Base-by-base conservation (phyloP, 2,329 filamentous ascomycete genomes). In the Leptographium radiaticola region DNA sequence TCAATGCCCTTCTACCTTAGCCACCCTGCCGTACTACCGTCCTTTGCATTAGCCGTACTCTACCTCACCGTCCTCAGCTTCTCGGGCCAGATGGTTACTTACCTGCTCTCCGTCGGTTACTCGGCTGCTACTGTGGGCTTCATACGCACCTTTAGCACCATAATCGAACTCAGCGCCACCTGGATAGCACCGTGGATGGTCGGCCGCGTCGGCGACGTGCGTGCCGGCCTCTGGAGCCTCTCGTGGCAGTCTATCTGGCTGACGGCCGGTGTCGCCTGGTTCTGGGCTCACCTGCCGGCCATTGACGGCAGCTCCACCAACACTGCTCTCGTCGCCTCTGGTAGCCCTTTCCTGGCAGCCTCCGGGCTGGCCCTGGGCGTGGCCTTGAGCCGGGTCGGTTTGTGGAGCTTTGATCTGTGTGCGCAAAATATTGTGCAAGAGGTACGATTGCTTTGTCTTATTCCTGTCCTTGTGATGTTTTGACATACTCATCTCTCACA, bases 221-320 rank as follows among this genome's bases (percentile, higher is more conserved):
- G 86, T n/a, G 74, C 77, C 0, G 86, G 85, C 0, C 71, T 89
- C 4, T 89, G 86, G 86, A 81, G 80, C 57, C 63, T 84, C 11
- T 81, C 76, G 53, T 86, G 81, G 77, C 84, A 89, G 62, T 70
- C 84, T n/a, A 54, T 70, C 3, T 81, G 75, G 59, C 67, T 83
- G 6, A 69, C 68, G 1, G 68, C 64, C 0, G 77, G 71, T 0
- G 64, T 74, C 4, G 59, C 62, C 2, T 63, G 71, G 18, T 78
- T 77, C 59, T 70, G 70, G 51, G 62, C 58, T 2, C 59, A 16
- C 15, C n/a, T 42, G 39, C 39, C 39, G 39, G 39, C 39, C 7
- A 3, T 4, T n/a, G 45, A 10, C 6, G 33, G 30, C 10, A 13
- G n/a, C 33, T 44, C 57, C 36, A 59, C 61, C 10, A 59, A 57